These are phyloP conservation scores for Aspergillus fumigatiaffinis DNA, from an alignment of 2,329 filamentous ascomycete species.

Conservation along the genomic window DNA sequence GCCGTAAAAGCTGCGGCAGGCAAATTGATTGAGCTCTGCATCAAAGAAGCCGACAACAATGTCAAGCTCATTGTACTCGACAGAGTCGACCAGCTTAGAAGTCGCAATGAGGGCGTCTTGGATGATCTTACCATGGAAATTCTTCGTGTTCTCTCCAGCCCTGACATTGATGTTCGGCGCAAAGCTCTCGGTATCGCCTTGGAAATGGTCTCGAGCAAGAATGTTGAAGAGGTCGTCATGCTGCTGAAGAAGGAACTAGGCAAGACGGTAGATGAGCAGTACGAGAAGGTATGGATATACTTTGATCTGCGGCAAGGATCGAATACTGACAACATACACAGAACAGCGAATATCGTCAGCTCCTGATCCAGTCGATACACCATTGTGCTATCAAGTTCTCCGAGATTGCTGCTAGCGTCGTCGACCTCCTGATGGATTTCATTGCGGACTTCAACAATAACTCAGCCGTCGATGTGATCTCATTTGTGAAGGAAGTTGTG, in stretches of 20 bases:
- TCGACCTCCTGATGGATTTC: constrained; percentile 97
- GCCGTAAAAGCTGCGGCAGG: constrained; percentile 93
- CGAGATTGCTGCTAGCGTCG: constrained; percentile 93
- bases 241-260: constrained; percentile 95
- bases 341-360: constrained; percentile 89
- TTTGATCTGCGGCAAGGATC: neutral
- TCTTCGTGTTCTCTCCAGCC: constrained; percentile 86
- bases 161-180: constrained; percentile 90
- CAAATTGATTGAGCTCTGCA: constrained; percentile 95
- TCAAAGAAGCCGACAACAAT: constrained; percentile 98
- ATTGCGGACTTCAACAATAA: constrained; percentile 98
- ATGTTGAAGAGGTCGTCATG: constrained; percentile 94
- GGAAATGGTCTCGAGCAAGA: constrained; percentile 98
- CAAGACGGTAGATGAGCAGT: constrained; percentile 97
- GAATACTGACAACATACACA: constrained; percentile 26
- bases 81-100: constrained; percentile 80
- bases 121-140: constrained; percentile 98
- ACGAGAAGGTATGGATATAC: constrained; percentile 66
- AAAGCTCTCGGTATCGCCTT: constrained; percentile 87
- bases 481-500: constrained; percentile 97
- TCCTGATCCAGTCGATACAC: constrained; percentile 95
- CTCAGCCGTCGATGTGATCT: constrained; percentile 94
- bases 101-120: constrained; percentile 83
- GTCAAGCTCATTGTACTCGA: constrained; percentile 98
- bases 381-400: constrained; percentile 99